Evolutionary conservation across 768 basidiomycete genomes (phyloP), one percentile per base, ranked within the genome.

Genomic region (Asterophora lycoperdoides): DNA sequence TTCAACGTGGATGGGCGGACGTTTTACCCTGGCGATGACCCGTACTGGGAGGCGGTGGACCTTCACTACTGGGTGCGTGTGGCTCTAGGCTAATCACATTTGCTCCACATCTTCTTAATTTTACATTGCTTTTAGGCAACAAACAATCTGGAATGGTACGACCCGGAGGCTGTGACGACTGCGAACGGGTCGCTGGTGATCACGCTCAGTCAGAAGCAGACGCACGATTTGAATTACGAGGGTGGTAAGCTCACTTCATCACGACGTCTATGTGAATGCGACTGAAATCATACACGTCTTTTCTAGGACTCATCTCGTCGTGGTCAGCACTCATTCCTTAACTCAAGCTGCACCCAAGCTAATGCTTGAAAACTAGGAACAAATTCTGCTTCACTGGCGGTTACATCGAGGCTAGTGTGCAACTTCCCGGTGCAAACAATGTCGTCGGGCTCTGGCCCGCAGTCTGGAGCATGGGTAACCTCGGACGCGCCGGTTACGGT

Each of bases 341-440:
- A 26, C 5, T 37, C 15, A 8, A 36, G 6, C n/a, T 19, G 23
- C 23, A 8, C 18, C 54, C 41, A 49, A 30, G 41, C 56, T 38
- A 74, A 77, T 59, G 71, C 40, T 45, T 46, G 35, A 30, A 32
- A 13, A 37, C 9, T 50, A 80, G 80, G 87, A 93, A 93, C 66
- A 91, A 93, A 66, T 86, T 95, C 52, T 94, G 89, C 64, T 93
- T 92, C 66, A 88, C 87, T 11, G 88, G 86, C 19, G 90, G 91
- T 19, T 79, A 84, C 48, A 75, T 91, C 44, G 86, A 89, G 60
- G 64, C 74, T 0, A 75, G 68, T 8, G 81, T 87, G 8, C 72
- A 75, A 14, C 72, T 89, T 10, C 87, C 87, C 18, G 86, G 86
- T 7, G 69, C 76, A 14, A 81, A 77, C 56, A 79, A 83, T 56